Evolutionary conservation across 1,139 yeast genomes (phyloP), one percentile per base, ranked within the genome.

Genomic region (Hansenula lynferdii): DNA sequence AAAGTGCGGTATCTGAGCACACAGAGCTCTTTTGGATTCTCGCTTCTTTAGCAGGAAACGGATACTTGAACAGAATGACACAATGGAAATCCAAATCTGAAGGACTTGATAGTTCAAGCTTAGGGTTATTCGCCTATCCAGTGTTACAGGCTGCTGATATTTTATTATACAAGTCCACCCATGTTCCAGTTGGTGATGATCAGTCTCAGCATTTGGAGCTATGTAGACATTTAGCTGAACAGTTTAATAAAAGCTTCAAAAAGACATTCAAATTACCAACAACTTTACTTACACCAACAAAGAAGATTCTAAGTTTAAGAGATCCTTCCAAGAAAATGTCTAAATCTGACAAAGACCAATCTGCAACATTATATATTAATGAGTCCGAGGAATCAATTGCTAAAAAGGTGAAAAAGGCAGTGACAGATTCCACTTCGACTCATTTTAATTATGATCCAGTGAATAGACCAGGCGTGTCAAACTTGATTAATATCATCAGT

Each of bases 101-200:
- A 21, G 64, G 72, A 5, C 59, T 81, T 1, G 71, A 65, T 32
- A 71, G 68, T 33, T 77, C 69, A 1, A 80, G 80, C 50, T 72
- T 95, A 8, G 99, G 97, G 0, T 61, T 92, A 10, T 84, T 92
- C 54, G 74, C 89, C 14, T 92, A 92, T 54, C 99, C 99, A 0
- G 90, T 86, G 0, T 67, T 92, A 24, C 96, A 87, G 64, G 96
- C 97, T 1, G 97, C 98, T 0, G 98, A 92, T 60, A 78, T 92
- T 20, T 66, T 92, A 36, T 60, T 90, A 3, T 89, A 85, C 62
- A 78, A 76, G 48, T 75, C 97, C 0, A 85, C 94, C 2, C 89
- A 83, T 54, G 97, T 92, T 0, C 98, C 99, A 0, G 97, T 92
- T 0, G 98, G 99, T 2, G 95, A 86, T 44, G 98, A 92, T 56